phyloP scores from a whole-genome alignment of 345 rosid species.

The Erysimum cheiranthoides region DNA sequence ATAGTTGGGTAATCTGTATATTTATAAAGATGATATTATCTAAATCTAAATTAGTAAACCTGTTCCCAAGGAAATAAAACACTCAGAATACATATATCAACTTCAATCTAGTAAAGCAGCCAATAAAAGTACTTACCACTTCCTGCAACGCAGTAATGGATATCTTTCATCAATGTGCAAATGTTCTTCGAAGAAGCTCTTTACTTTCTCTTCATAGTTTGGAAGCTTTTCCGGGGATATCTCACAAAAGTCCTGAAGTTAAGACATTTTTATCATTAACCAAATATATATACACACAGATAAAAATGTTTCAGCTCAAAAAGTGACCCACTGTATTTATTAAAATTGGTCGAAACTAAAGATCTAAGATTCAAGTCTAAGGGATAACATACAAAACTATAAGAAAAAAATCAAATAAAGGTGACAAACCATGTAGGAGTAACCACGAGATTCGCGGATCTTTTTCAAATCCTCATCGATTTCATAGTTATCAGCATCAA shows the following conservation, averaged over 20 bases:
- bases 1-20: too few relatives aligned
- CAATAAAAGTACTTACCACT: constrained; percentile 61
- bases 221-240: constrained; percentile 90
- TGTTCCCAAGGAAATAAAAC: constrained; percentile 42
- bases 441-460: constrained; percentile 85
- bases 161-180: constrained; percentile 98
- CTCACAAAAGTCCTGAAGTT: constrained; percentile 73
- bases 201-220: constrained; percentile 87
- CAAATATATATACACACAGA: not conserved
- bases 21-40: too few relatives aligned
- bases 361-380: too few relatives aligned
- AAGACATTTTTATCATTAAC: constrained; percentile 11
- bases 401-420: not conserved
- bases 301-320: not conserved
- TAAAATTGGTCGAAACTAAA: too few relatives aligned
- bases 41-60: too few relatives aligned
- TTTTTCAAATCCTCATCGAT: constrained; percentile 87
- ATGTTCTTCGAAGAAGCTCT: constrained; percentile 90
- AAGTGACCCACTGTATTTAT: too few relatives aligned
- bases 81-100: not conserved
- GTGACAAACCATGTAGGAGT: constrained; percentile 78
- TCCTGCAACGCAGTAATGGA: constrained; percentile 88
- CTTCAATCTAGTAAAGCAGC: not conserved
- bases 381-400: too few relatives aligned
- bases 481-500: constrained; percentile 92